phyloP scores from a whole-genome alignment of 305 asterid genomes.

The Rubia peregrina region DNA sequence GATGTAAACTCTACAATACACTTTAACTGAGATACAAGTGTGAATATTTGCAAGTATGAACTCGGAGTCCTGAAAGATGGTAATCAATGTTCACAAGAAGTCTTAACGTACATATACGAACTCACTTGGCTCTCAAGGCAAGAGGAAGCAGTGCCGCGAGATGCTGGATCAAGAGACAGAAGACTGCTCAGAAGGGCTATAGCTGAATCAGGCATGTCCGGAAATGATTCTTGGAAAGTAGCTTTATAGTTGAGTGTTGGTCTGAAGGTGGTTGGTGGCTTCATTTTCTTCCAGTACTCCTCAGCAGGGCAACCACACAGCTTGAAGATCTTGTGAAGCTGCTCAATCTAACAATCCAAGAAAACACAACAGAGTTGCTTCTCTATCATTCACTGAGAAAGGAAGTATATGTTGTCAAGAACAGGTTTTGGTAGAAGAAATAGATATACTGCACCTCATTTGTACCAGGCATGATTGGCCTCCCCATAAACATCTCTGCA shows the following conservation, averaged over 20 bases:
- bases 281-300: slow-evolving; percentile 70
- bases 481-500: slow-evolving; percentile 66
- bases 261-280: slow-evolving; percentile 66
- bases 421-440: too few species aligned
- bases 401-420: not conserved
- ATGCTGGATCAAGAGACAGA: slow-evolving; percentile 52
- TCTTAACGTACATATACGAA: not conserved
- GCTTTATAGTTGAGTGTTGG: slow-evolving; percentile 58
- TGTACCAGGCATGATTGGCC: slow-evolving; percentile 79
- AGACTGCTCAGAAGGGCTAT: slow-evolving; percentile 44
- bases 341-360: slow-evolving; percentile 53
- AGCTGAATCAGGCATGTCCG: slow-evolving; percentile 48
- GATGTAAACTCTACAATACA: too few species aligned
- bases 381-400: not conserved
- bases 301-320: slow-evolving; percentile 79
- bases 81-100: not conserved
- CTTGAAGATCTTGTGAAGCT: slow-evolving; percentile 77
- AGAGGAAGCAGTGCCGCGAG: slow-evolving; percentile 50
- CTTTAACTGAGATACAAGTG: not conserved
- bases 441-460: slow-evolving; percentile 45
- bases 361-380: not conserved
- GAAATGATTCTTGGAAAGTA: slow-evolving; percentile 43
- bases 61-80: not conserved
- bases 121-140: slow-evolving; percentile 59
- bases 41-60: not conserved